Conservation (phyloP, 2,329 filamentous ascomycete species). For the Xylaria sp. region DNA sequence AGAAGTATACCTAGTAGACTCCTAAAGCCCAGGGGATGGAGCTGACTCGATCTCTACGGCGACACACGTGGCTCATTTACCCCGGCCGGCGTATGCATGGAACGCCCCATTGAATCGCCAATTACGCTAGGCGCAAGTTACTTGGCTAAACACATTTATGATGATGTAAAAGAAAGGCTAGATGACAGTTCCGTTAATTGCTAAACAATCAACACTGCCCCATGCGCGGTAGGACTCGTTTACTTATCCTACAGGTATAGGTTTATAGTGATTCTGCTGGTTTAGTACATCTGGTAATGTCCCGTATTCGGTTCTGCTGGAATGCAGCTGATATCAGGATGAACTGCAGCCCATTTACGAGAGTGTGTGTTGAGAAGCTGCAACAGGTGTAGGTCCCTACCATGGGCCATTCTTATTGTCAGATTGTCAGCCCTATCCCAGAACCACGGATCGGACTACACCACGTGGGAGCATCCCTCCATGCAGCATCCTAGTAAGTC, state of each 20-base stretch:
- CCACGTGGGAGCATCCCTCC: constrained; percentile 14
- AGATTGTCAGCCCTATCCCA: constrained; percentile 32
- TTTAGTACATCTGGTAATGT: constrained; percentile 10
- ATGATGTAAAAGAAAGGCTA: neutral
- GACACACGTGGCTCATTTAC: constrained; percentile 4
- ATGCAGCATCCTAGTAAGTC: constrained; percentile 4
- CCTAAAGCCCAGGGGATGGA: neutral
- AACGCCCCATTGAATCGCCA: constrained; percentile 1
- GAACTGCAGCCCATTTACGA: neutral
- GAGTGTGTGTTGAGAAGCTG: neutral
- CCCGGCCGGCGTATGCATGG: neutral
- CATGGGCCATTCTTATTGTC: neutral
- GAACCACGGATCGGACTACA: constrained; percentile 19
- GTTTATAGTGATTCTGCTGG: neutral
- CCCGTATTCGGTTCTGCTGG: neutral
- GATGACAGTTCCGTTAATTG: neutral
- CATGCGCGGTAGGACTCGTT: neutral
- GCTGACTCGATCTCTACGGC: neutral
- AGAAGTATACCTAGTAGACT: neutral
- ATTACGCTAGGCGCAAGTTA: neutral
- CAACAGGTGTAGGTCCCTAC: constrained; percentile 1
- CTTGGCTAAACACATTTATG: neutral
- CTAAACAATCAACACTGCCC: neutral
- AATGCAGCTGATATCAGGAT: neutral
- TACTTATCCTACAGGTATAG: neutral